Conservation (phyloP, 2,329 filamentous ascomycete species). For the Xylaria arbuscula region DNA sequence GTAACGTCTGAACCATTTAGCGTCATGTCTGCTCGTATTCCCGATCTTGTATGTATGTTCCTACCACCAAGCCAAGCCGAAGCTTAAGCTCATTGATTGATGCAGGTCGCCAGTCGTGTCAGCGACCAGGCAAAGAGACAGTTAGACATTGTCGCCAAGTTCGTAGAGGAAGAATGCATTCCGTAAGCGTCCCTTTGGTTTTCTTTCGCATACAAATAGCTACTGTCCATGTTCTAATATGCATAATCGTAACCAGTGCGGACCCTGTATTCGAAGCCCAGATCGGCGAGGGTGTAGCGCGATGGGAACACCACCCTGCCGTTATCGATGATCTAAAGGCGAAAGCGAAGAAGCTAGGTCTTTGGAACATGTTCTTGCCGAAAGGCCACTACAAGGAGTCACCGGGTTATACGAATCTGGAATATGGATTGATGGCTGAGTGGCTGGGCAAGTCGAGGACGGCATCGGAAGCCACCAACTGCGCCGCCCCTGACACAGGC, state of each 20-base stretch:
- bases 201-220: not conserved
- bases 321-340: constrained; percentile 91
- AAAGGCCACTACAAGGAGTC: constrained; percentile 96
- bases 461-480: constrained; percentile 90
- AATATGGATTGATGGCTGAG: constrained; percentile 98
- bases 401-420: constrained; percentile 92
- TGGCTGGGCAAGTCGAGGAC: constrained; percentile 86
- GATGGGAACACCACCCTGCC: constrained; percentile 83
- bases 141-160: constrained; percentile 89
- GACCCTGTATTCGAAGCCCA: constrained; percentile 85
- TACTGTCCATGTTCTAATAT: constrained; percentile 36
- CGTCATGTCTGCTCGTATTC: constrained; percentile 49
- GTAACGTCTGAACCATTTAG: constrained; percentile 22
- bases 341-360: constrained; percentile 82
- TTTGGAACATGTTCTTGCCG: constrained; percentile 99
- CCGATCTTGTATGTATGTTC: constrained; percentile 46
- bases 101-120: constrained; percentile 67
- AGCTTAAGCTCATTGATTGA: constrained; percentile 34
- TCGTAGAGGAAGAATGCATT: constrained; percentile 95
- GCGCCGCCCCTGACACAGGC: constrained; percentile 89
- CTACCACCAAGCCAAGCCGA: constrained; percentile 10
- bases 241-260: constrained; percentile 60
- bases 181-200: constrained; percentile 64
- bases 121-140: constrained; percentile 87
- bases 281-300: constrained; percentile 77